phyloP scores from a whole-genome alignment of 306 rosid species.

The Trifolium dubium region DNA sequence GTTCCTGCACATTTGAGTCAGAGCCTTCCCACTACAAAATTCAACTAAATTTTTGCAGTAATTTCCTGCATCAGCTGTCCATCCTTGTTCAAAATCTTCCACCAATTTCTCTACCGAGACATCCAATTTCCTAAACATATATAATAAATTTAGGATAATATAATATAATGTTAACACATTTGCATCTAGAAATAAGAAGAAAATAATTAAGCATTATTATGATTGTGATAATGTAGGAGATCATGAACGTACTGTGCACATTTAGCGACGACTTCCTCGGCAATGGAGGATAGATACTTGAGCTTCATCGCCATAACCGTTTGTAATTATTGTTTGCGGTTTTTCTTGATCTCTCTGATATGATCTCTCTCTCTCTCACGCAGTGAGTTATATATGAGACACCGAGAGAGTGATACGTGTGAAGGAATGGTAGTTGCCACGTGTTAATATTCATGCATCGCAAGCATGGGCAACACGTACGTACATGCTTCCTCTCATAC shows the following conservation, averaged over 20 bases:
- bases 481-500: background rate
- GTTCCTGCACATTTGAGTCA: slow-evolving; percentile 47
- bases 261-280: slow-evolving; percentile 46
- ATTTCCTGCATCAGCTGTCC: slow-evolving; percentile 56
- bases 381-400: background rate
- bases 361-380: slow-evolving; percentile 7
- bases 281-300: slow-evolving; percentile 55
- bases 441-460: slow-evolving; percentile 42
- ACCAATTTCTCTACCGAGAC: slow-evolving; percentile 61
- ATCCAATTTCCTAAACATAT: slow-evolving; percentile 49
- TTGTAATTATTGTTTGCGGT: slow-evolving; percentile 2
- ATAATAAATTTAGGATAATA: too few species aligned
- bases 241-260: slow-evolving; percentile 45
- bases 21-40: slow-evolving; percentile 69
- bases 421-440: slow-evolving; percentile 30
- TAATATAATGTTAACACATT: background rate
- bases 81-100: slow-evolving; percentile 65
- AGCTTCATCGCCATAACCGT: slow-evolving; percentile 51
- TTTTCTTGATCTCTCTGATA: slow-evolving; percentile 6
- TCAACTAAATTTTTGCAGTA: slow-evolving; percentile 70
- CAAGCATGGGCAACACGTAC: slow-evolving; percentile 44
- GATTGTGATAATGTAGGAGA: background rate
- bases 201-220: background rate
- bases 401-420: slow-evolving; percentile 43
- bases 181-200: background rate